Base-by-base conservation (phyloP, 805 yeast genomes). In the Schwanniomyces occidentalis region DNA sequence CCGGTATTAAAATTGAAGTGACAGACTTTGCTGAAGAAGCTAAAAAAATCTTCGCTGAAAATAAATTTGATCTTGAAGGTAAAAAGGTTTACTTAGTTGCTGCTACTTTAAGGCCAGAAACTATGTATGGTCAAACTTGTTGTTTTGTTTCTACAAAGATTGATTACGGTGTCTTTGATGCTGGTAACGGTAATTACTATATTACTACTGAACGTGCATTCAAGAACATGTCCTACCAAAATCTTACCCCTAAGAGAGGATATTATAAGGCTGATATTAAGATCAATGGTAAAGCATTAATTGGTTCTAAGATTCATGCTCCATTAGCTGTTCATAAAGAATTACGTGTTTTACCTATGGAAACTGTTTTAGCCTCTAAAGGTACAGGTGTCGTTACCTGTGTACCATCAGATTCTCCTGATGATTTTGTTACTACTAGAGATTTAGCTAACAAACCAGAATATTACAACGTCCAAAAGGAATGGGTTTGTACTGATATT, bases 381-480 rank as follows among this genome's bases (percentile, higher is more conserved):
- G 99, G 99, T 76, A 93, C 98, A 29, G 99, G 98, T 72, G 97
- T 93, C 29, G 99, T 93, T 39, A 91, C 98, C 5, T 93, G 96
- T 72, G 98, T 90, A 44, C 99, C 98, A 44, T 83, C 96, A n/a
- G 96, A 90, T 64, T 90, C 98, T 38, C 98, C 99, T 42, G 99
- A 93, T 70, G 99, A 93, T 71, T 93, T 54, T 58, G 81, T 91
- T 64, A 93, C 96, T 41, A 76, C 84, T 31, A 73, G 72, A 52
- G 99, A 93, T 49, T 76, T 93, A 51, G 75, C 75, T 51, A 80
- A 87, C 71, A 91, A 91, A 69, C 85, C 97, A 20, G 97, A 88
- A 53, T 91, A 80, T 63, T 90, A 91, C 61, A 77, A 80, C 35
- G 85, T 91, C 54, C 74, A 90, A 42, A 74, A 80, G 51, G 89